Percentiles rank a stretch among this genome's conserved stretches.
Conservation (phyloP, 176 grass and related monocot genomes). For the Zea mays region DNA sequence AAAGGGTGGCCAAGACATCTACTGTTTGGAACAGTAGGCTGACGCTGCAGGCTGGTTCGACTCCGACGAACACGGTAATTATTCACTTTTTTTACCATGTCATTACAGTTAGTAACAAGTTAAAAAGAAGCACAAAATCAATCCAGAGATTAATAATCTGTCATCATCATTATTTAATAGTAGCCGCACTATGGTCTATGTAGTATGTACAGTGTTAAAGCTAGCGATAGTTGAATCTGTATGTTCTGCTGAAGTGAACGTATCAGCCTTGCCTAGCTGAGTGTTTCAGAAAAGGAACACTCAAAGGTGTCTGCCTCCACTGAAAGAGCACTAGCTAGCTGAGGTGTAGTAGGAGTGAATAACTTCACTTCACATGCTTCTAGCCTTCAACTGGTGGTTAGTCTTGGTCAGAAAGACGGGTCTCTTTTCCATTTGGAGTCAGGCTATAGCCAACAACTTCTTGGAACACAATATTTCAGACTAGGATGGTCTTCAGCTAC, state of each 20-base stretch:
- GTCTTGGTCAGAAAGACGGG: constrained; percentile 29
- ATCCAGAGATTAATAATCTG: constrained; percentile 10
- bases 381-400: constrained; percentile 36
- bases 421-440: constrained; percentile 32
- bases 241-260: constrained; percentile 19
- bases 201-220: constrained; percentile 35
- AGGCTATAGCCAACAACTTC: constrained; percentile 21
- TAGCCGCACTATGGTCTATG: background rate
- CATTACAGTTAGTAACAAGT: constrained; percentile 9
- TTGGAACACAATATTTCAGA: constrained; percentile 1
- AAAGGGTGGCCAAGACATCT: constrained; percentile 20
- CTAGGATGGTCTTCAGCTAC: constrained; percentile 22
- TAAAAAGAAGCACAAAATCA: background rate
- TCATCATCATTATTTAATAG: constrained; percentile 7
- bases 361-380: constrained; percentile 31
- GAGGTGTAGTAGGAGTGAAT: constrained; percentile 12
- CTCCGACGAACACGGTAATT: background rate
- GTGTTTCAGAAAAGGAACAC: constrained; percentile 27
- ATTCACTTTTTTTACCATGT: background rate
- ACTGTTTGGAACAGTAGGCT: constrained; percentile 28
- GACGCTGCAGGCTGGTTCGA: background rate
- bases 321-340: constrained; percentile 18
- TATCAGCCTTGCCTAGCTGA: constrained; percentile 12
- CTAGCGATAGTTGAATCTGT: constrained; percentile 2
- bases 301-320: constrained; percentile 20